Evolutionary conservation across 2,329 filamentous ascomycete species (phyloP).

Genomic region (Microascus cirrosus): DNA sequence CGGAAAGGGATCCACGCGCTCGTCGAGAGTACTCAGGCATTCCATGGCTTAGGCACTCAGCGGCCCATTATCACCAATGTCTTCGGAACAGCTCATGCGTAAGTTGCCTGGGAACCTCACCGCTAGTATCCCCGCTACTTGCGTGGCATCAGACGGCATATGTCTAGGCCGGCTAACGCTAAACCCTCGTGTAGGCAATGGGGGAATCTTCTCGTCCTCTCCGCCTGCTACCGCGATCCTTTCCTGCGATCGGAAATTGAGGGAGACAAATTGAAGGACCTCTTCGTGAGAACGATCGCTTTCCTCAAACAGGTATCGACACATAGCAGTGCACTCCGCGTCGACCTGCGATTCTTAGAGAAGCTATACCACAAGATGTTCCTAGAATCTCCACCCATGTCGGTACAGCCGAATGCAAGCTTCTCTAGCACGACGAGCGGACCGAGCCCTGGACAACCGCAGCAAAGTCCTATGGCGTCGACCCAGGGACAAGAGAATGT

Average conservation of each 20-base stretch:
- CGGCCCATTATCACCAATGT: constrained; percentile 88
- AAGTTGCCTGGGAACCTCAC: constrained; percentile 31
- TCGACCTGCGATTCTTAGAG: constrained; percentile 65
- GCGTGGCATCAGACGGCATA: not conserved
- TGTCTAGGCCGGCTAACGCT: not conserved
- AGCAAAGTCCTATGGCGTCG: not conserved
- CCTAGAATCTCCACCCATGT: not conserved
- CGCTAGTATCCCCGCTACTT: not conserved
- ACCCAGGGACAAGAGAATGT: not conserved
- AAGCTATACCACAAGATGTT: constrained; percentile 38
- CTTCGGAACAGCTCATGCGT: constrained; percentile 93
- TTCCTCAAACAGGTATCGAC: constrained; percentile 62
- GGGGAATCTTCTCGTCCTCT: constrained; percentile 85
- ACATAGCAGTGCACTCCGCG: constrained; percentile 62
- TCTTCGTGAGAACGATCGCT: constrained; percentile 63
- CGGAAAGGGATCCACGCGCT: constrained; percentile 59
- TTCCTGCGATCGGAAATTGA: constrained; percentile 48
- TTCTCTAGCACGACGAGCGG: constrained; percentile 3
- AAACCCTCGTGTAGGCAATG: constrained; percentile 61
- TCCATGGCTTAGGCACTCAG: constrained; percentile 51
- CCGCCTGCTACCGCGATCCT: constrained; percentile 64
- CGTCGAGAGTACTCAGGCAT: constrained; percentile 75
- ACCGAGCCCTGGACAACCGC: not conserved
- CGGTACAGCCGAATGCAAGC: not conserved
- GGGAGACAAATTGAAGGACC: constrained; percentile 37